Percentiles rank a stretch among this genome's conserved stretches.
Evolutionary conservation across 495 filamentous ascomycete genomes (phyloP).

Genomic region (Hyaloscypha hepaticicola): DNA sequence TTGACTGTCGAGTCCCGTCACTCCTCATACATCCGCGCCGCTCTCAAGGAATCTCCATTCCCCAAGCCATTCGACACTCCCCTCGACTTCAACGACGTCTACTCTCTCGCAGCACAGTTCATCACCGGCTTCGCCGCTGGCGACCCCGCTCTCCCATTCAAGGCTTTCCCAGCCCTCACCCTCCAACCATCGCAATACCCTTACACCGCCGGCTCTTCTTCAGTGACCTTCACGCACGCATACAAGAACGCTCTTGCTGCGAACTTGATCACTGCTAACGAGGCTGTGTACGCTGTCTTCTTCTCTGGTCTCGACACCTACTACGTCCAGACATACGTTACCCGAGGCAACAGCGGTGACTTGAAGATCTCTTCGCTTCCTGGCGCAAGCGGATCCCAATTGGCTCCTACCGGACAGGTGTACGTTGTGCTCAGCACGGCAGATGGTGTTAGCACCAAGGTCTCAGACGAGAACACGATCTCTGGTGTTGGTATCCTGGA

Average conservation of each 20-base stretch:
- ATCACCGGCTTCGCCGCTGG: slow-evolving; percentile 40
- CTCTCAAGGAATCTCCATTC: slow-evolving; percentile 37
- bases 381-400: slow-evolving; percentile 26
- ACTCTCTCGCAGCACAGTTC: slow-evolving; percentile 45
- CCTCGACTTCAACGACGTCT: slow-evolving; percentile 45
- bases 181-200: slow-evolving; percentile 23
- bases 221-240: slow-evolving; percentile 32
- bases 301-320: slow-evolving; percentile 36
- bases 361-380: slow-evolving; percentile 33
- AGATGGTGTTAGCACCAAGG: slow-evolving; percentile 28
- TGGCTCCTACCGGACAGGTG: slow-evolving; percentile 39
- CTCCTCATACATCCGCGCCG: slow-evolving; percentile 43
- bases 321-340: slow-evolving; percentile 29
- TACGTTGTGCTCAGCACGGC: slow-evolving; percentile 47
- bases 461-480: slow-evolving; percentile 42
- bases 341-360: slow-evolving; percentile 25
- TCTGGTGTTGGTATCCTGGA: slow-evolving; percentile 47
- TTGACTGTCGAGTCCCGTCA: slow-evolving; percentile 50
- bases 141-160: slow-evolving; percentile 41
- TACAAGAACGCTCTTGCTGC: slow-evolving; percentile 23
- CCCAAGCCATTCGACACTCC: slow-evolving; percentile 46
- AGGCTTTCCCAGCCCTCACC: slow-evolving; percentile 39
- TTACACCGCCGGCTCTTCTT: slow-evolving; percentile 27
- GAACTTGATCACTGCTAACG: slow-evolving; percentile 21
- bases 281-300: slow-evolving; percentile 34